Base-by-base conservation (phyloP, 2,329 filamentous ascomycete genomes). In the Pezicula radicicola region DNA sequence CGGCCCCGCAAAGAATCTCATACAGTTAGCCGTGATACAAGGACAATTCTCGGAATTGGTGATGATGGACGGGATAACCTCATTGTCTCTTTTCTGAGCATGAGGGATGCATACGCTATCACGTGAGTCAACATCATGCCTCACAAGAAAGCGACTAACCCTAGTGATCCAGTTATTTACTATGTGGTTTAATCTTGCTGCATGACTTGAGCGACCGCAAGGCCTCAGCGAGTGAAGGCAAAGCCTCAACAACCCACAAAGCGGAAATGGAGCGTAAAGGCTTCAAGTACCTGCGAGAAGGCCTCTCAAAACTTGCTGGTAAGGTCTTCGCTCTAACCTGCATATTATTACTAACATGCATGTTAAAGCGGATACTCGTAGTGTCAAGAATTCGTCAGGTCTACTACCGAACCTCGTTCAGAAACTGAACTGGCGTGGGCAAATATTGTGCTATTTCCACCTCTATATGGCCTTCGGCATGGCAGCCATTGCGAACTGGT, bases 11-110 rank as follows among this genome's bases (percentile, higher is more conserved):
- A 72, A 12, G 73, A 74, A 25, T 68, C 69, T 2, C 70, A 74
- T 50, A 77, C 77, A 3, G 77, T 85, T 51, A 84, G 81, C 58
- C 68, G 69, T 2, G 83, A 86, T 49, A 85, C 83, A 0, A 68
- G 74, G 10, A 75, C 74, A 30, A 74, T 87, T 25, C 66, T 87
- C 19, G 80, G 80, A 8, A 66, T 70, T 18, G 68, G 69, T 1
- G 67, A 75, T 6, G 70, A 73, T 9, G 66, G 70, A 3, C 70
- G 70, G 39, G 83, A 86, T 54, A 83, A 77, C 54, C 67, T 87
- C 10, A 79, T 80, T 39, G 71, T 87, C 68, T 78, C 79, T 4
- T 81, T 84, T 46, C 75, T 86, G 68, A 81, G 75, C 51, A 83
- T 82, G 59, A 72, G 80, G 36, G 82, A 85, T 59, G 71, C 81